phyloP scores from a whole-genome alignment of 1,284 basidiomycete genomes.

The Fistulinella staudtii region DNA sequence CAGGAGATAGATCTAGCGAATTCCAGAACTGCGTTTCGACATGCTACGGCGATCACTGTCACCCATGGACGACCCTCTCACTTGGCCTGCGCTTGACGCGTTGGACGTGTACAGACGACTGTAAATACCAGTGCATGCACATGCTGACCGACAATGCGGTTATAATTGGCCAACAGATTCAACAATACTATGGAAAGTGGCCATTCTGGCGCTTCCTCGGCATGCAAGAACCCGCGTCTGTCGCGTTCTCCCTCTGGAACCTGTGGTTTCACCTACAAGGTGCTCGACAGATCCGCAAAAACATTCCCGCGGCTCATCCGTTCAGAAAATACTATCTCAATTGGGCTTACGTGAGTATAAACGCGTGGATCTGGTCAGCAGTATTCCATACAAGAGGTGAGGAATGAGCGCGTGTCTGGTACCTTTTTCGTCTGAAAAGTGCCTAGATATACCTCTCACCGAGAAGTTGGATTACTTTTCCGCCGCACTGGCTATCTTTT shows the following conservation, averaged over 20 bases:
- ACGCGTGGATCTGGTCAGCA: conserved; percentile 91
- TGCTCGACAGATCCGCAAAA: conserved; percentile 44
- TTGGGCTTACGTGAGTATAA: conserved; percentile 75
- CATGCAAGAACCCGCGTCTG: conserved; percentile 93
- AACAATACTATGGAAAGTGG: conserved; percentile 97
- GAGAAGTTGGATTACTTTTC: conserved; percentile 96
- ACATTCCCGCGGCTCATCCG: conserved; percentile 56
- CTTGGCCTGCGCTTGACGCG: conserved; percentile 52
- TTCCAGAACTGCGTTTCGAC: conserved; percentile 52
- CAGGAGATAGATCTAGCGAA: conserved; percentile 54
- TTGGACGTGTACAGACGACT: conserved; percentile 84
- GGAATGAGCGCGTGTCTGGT: conserved; percentile 14
- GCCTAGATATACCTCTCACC: conserved; percentile 73
- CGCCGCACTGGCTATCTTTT: conserved; percentile 80
- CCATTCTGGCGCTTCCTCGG: conserved; percentile 84
- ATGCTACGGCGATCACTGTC: conserved; percentile 38
- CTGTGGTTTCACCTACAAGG: conserved; percentile 69
- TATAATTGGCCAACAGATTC: conserved; percentile 39
- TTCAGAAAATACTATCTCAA: conserved; percentile 68
- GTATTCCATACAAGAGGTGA: conserved; percentile 91
- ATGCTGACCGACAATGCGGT: conserved; percentile 66
- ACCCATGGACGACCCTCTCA: conserved; percentile 35
- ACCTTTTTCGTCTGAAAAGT: conserved; percentile 10
- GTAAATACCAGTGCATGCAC: conserved; percentile 89
- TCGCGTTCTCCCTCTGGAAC: conserved; percentile 86